Percentiles rank a stretch among this genome's conserved stretches.
Evolutionary conservation across 176 grass and related monocot genomes (phyloP).

Genomic region (Thalia dealbata): DNA sequence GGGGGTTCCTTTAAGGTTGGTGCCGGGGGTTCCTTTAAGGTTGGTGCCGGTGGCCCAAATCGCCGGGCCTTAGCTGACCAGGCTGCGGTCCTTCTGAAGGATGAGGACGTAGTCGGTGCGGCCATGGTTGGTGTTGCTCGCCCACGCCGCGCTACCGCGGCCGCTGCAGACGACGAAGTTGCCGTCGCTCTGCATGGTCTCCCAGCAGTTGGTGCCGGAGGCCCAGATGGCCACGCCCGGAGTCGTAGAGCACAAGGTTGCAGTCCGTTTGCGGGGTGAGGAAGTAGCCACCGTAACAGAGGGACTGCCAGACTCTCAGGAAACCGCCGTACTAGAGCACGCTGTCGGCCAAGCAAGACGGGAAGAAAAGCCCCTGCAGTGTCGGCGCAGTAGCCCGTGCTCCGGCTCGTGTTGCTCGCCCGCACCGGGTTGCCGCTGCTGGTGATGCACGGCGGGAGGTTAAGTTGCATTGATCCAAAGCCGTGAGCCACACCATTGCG

Average conservation of each 20-base stretch:
- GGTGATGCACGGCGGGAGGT: too few species aligned
- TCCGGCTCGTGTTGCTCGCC: too few species aligned
- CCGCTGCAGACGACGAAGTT: slow-evolving; percentile 5
- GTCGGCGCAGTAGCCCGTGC: too few species aligned
- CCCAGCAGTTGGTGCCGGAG: not conserved
- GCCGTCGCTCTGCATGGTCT: slow-evolving; percentile 3
- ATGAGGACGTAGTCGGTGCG: not conserved
- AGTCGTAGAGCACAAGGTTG: too few species aligned
- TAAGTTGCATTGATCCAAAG: too few species aligned
- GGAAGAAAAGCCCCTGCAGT: too few species aligned
- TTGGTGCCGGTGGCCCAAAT: not conserved
- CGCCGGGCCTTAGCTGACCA: slow-evolving; percentile 5
- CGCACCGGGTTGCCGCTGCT: too few species aligned
- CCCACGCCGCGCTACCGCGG: not conserved
- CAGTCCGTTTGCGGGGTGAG: slow-evolving; percentile 24
- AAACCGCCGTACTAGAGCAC: too few species aligned
- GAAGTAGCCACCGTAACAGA: slow-evolving; percentile 8
- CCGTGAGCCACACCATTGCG: too few species aligned
- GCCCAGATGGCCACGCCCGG: too few species aligned
- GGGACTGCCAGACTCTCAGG: too few species aligned
- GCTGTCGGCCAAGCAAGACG: too few species aligned
- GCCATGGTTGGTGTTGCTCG: not conserved
- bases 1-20: not conserved
- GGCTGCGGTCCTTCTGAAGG: slow-evolving; percentile 1
- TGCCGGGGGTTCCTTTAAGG: not conserved